phyloP scores from a whole-genome alignment of 2,329 filamentous ascomycete genomes.

The Pestalotiopsis sp. region DNA sequence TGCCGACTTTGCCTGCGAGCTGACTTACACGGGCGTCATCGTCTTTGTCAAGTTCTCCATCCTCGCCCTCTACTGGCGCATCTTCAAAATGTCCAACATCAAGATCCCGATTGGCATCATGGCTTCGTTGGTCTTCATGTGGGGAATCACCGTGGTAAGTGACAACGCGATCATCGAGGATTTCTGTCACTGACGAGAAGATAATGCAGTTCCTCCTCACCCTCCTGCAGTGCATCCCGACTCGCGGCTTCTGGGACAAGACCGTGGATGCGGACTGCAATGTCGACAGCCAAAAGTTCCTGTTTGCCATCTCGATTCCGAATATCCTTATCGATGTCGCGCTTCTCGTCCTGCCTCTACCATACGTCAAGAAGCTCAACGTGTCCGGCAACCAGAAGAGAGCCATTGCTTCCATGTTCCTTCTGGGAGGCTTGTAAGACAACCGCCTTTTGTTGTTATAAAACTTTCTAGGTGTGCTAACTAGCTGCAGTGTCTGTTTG shows the following conservation, averaged over 20 bases:
- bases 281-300: slow-evolving; percentile 11
- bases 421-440: slow-evolving; percentile 10
- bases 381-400: slow-evolving; percentile 8
- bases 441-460: background rate
- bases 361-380: background rate
- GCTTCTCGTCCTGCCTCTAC: slow-evolving; percentile 7
- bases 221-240: slow-evolving; percentile 10
- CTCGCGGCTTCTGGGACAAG: slow-evolving; percentile 7
- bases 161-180: background rate
- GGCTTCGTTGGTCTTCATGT: background rate
- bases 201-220: slow-evolving; percentile 8
- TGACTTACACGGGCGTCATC: slow-evolving; percentile 18
- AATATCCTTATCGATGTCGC: slow-evolving; percentile 10
- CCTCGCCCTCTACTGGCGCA: slow-evolving; percentile 17
- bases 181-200: background rate
- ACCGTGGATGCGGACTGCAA: slow-evolving; percentile 1
- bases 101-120: slow-evolving; percentile 1
- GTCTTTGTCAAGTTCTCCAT: slow-evolving; percentile 19
- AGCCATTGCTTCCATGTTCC: slow-evolving; percentile 1
- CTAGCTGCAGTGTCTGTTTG: background rate
- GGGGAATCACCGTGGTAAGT: background rate
- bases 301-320: slow-evolving; percentile 10
- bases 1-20: slow-evolving; percentile 14
- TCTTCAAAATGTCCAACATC: slow-evolving; percentile 17
- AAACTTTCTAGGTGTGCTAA: background rate